Conservation (phyloP, 2,329 filamentous ascomycete genomes). For the Venturia pyrina region DNA sequence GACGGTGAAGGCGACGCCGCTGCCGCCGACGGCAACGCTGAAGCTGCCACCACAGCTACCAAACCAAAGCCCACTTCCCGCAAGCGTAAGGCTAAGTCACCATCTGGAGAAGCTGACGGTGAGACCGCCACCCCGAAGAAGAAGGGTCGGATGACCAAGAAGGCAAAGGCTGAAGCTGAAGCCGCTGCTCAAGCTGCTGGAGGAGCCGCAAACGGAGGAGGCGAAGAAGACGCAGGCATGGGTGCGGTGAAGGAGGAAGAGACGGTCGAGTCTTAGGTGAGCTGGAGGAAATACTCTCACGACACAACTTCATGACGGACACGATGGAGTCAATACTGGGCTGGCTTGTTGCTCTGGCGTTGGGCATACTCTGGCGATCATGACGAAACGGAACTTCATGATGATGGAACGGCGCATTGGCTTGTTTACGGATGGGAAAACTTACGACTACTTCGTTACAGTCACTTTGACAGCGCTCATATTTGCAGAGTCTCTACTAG, state of each 20-base stretch:
- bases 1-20: not conserved
- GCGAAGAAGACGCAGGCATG: not conserved
- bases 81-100: conserved; percentile 6
- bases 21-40: not conserved
- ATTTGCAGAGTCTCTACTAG: not conserved
- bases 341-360: not conserved
- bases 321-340: not conserved
- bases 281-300: not conserved
- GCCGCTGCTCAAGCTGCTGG: not conserved
- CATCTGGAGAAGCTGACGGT: not conserved
- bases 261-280: not conserved
- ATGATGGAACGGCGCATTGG: not conserved
- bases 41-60: not conserved
- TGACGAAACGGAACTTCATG: not conserved
- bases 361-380: not conserved
- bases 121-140: conserved; percentile 6
- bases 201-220: not conserved
- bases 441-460: not conserved
- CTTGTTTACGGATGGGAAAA: not conserved
- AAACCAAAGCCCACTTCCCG: conserved; percentile 2
- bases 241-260: not conserved
- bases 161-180: not conserved
- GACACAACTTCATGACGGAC: not conserved
- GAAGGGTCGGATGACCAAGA: not conserved
- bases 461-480: not conserved